phyloP scores from a whole-genome alignment of 495 filamentous ascomycete genomes.

The Aspergillus haitiensis region DNA sequence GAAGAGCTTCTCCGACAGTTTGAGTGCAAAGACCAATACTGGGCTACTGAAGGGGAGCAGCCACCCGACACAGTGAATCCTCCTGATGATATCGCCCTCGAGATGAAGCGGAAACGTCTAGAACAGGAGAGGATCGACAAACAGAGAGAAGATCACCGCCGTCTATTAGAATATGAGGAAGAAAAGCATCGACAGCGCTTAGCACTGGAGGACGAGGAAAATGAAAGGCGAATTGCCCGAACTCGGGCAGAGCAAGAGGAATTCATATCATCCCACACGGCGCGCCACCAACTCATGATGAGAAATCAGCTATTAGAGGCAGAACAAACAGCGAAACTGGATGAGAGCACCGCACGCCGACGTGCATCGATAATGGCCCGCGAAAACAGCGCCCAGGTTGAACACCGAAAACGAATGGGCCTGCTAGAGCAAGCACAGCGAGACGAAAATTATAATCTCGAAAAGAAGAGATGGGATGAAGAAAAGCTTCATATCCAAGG shows the following conservation, averaged over 20 bases:
- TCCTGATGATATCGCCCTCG: slow-evolving; percentile 9
- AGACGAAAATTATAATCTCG: slow-evolving; percentile 5
- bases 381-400: slow-evolving; percentile 13
- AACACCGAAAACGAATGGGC: slow-evolving; percentile 6
- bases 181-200: slow-evolving; percentile 1
- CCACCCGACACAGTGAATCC: slow-evolving; percentile 11
- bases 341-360: slow-evolving; percentile 5
- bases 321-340: slow-evolving; percentile 7
- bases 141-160: too few relatives aligned
- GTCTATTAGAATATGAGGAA: too few relatives aligned
- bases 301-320: slow-evolving; percentile 3
- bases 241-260: slow-evolving; percentile 11
- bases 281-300: slow-evolving; percentile 7
- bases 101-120: background rate
- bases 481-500: slow-evolving; percentile 1
- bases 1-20: slow-evolving; percentile 9
- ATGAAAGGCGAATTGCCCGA: slow-evolving; percentile 8
- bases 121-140: background rate
- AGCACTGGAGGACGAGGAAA: slow-evolving; percentile 11
- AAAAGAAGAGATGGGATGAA: slow-evolving; percentile 9
- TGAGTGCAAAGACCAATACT: slow-evolving; percentile 14
- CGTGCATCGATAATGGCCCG: slow-evolving; percentile 11
- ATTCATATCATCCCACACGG: background rate
- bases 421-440: slow-evolving; percentile 13
- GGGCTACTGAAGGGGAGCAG: slow-evolving; percentile 16